Evolutionary conservation across 2,329 filamentous ascomycete genomes (phyloP).

Genomic region (Aspergillus aculeatinus): DNA sequence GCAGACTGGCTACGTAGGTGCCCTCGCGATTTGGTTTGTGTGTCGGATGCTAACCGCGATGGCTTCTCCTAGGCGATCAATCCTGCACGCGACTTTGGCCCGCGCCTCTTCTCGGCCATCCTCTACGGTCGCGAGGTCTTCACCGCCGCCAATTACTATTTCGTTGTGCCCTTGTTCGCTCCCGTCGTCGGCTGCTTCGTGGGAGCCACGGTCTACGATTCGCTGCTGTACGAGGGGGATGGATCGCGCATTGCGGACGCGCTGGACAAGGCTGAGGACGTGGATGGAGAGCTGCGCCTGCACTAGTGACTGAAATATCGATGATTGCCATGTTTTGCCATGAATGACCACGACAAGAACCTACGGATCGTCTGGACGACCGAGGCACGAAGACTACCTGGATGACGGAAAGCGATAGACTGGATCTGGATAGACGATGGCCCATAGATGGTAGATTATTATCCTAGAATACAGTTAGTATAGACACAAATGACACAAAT

Average conservation of each 20-base stretch:
- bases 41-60: neutral
- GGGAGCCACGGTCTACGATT: conserved; percentile 29
- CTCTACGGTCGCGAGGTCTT: conserved; percentile 33
- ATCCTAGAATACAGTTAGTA: neutral
- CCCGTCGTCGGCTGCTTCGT: conserved; percentile 29
- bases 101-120: conserved; percentile 31
- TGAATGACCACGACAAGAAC: neutral
- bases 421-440: neutral
- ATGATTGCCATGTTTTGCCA: neutral
- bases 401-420: neutral
- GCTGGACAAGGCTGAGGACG: conserved; percentile 24
- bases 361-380: neutral
- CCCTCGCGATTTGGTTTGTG: neutral
- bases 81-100: conserved; percentile 32
- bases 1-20: conserved; percentile 36
- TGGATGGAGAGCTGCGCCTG: conserved; percentile 23
- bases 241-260: conserved; percentile 32
- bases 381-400: neutral
- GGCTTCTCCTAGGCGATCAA: conserved; percentile 28
- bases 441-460: neutral
- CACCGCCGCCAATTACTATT: conserved; percentile 28
- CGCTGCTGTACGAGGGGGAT: conserved; percentile 29
- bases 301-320: conserved; percentile 9
- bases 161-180: conserved; percentile 29
- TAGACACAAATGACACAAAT: neutral